These are phyloP conservation scores for Ampelocalamus luodianensis DNA, from an alignment of 176 grass and related monocot species.

Conservation along the genomic window DNA sequence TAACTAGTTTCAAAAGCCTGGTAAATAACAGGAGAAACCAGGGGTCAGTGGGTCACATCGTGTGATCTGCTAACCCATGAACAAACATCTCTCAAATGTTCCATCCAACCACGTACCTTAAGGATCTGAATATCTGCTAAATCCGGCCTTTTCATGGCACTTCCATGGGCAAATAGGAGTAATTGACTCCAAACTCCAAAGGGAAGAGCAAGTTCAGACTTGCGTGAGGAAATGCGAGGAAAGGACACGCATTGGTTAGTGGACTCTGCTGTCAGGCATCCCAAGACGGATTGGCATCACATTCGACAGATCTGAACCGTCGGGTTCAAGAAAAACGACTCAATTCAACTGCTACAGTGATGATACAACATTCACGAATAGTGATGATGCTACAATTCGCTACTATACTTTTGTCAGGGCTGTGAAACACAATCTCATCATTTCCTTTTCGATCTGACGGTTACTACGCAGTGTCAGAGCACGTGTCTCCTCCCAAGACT, in stretches of 20 bases:
- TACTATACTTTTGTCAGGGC: no score
- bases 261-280: slow-evolving; percentile 41
- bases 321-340: no score
- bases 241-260: slow-evolving; percentile 40
- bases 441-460: no score
- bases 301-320: no score
- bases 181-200: neutral
- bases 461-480: no score
- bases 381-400: no score
- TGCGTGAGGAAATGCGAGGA: neutral
- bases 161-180: neutral
- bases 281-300: no score
- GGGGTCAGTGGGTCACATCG: neutral
- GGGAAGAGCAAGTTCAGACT: neutral
- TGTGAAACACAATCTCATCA: no score
- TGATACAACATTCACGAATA: no score
- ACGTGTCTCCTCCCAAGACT: no score
- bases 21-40: neutral
- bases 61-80: neutral
- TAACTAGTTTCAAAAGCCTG: neutral
- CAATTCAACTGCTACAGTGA: no score
- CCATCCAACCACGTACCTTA: neutral
- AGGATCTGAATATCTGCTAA: neutral
- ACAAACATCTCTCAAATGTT: neutral
- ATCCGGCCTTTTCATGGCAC: neutral